Conservation (phyloP, 75 land plant species). For the Cryptomeria japonica region DNA sequence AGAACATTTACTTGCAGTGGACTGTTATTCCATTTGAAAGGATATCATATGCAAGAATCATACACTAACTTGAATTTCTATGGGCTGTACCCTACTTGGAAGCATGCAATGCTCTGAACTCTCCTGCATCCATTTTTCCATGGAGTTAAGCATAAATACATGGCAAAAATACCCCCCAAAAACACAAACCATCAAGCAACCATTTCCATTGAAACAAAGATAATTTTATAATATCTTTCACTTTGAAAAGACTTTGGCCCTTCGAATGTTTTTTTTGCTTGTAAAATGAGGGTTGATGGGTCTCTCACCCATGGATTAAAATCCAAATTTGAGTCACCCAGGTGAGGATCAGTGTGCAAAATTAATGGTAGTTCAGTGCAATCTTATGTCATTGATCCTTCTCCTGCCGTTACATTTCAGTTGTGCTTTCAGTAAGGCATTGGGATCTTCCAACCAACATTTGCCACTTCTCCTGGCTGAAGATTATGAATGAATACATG, state of each 20-base stretch:
- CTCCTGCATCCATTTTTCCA: background rate
- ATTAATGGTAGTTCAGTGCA: background rate
- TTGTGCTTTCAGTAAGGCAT: background rate
- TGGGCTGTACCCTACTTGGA: background rate
- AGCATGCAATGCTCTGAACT: background rate
- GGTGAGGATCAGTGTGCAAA: background rate
- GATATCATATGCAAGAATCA: background rate
- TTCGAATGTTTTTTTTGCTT: background rate
- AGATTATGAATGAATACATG: background rate
- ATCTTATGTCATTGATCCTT: background rate
- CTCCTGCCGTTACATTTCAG: background rate
- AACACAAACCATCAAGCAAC: background rate
- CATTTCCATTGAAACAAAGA: background rate
- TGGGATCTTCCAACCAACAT: background rate
- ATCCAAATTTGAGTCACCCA: background rate
- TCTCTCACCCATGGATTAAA: background rate
- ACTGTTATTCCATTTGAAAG: background rate
- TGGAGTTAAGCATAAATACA: background rate
- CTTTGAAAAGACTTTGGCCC: background rate
- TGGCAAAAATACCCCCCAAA: background rate
- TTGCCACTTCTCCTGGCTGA: background rate
- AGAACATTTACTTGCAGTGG: background rate
- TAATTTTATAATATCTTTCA: background rate
- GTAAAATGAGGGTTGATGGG: background rate
- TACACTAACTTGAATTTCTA: background rate